phyloP scores from a whole-genome alignment of 345 rosid genomes.

The Erysimum cheiranthoides region DNA sequence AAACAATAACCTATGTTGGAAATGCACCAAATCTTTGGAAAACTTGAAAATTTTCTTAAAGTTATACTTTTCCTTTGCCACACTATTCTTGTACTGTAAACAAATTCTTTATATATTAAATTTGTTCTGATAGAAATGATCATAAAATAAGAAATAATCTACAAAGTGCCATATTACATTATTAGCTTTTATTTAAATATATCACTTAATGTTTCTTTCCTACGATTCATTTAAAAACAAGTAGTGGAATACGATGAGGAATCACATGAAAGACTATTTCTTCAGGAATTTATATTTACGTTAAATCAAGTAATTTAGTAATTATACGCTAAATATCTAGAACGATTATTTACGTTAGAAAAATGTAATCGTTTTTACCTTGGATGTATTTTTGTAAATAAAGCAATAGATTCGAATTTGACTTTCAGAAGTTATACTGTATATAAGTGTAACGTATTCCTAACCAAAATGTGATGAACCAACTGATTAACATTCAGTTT shows the following conservation, averaged over 20 bases:
- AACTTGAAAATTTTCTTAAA: not conserved
- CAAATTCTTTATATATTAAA: not conserved
- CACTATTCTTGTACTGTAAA: slow-evolving; percentile 5
- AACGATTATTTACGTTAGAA: not conserved
- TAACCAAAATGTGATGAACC: slow-evolving; percentile 29
- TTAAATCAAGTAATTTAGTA: not conserved
- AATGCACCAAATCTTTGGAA: slow-evolving; percentile 41
- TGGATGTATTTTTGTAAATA: not conserved
- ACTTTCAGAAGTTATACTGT: slow-evolving; percentile 25
- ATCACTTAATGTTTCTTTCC: not conserved
- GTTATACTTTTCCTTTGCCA: slow-evolving; percentile 6
- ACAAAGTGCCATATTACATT: not conserved
- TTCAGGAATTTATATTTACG: not conserved
- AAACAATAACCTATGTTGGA: slow-evolving; percentile 16
- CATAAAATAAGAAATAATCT: not conserved
- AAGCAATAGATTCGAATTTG: slow-evolving; percentile 36
- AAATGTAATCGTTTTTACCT: not conserved
- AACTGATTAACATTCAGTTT: slow-evolving; percentile 3
- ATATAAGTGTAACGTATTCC: slow-evolving; percentile 38
- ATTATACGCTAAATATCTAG: not conserved
- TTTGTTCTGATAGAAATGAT: not conserved
- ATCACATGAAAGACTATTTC: not conserved
- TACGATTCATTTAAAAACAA: too few relatives aligned
- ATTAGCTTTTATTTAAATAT: not conserved
- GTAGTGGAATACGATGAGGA: too few relatives aligned